Conservation (phyloP, 1,139 yeast species). For the Spencermartinsiella ligniputridi region DNA sequence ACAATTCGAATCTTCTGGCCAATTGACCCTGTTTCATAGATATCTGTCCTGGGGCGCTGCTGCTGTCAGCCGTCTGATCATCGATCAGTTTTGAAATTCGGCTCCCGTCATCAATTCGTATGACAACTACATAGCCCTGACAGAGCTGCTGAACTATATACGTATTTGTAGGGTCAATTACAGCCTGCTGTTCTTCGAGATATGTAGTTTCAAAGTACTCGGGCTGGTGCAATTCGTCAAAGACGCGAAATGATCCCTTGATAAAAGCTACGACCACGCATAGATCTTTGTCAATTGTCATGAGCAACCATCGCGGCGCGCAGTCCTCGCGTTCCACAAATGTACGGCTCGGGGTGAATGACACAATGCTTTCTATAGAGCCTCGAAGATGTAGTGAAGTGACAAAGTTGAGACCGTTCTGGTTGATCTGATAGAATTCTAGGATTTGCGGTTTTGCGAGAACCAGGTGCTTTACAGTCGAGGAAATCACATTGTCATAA, state of each 20-base stretch:
- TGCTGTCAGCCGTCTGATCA: not conserved
- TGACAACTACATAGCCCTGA: constrained; percentile 11
- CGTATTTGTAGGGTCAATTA: constrained; percentile 3
- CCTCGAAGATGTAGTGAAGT: not conserved
- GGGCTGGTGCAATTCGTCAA: not conserved
- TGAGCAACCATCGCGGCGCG: not conserved
- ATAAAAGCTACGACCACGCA: not conserved
- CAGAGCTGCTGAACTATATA: constrained; percentile 1
- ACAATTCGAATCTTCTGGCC: constrained; percentile 2
- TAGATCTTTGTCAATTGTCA: not conserved
- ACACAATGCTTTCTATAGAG: not conserved
- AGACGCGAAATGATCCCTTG: not conserved
- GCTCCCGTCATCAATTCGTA: not conserved
- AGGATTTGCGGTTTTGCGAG: not conserved
- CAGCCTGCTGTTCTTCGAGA: not conserved
- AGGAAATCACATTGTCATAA: constrained; percentile 2
- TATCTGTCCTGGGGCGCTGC: not conserved
- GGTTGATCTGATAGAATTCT: not conserved
- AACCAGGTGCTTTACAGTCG: not conserved
- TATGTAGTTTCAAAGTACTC: not conserved
- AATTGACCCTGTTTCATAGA: not conserved
- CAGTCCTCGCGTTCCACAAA: not conserved
- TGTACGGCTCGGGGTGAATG: not conserved
- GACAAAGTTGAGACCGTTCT: constrained; percentile 2
- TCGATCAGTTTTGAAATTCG: not conserved